Evolutionary conservation across 176 grass and related monocot genomes (phyloP).

Genomic region (Avena insularis): DNA sequence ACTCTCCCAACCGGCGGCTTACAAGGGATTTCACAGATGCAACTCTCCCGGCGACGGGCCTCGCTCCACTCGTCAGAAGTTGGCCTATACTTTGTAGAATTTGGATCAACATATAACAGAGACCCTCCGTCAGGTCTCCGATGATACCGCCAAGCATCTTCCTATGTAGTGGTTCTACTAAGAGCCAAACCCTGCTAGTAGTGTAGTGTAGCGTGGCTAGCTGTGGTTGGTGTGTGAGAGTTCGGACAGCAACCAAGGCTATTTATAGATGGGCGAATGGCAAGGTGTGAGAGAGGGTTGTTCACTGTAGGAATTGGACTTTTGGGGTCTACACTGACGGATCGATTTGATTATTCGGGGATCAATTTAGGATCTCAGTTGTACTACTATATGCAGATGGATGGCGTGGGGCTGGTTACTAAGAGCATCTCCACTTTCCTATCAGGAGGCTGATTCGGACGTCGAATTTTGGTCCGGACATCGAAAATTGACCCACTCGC

Average conservation of each 20-base stretch:
- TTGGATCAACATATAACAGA: too few species aligned
- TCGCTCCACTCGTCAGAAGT: too few species aligned
- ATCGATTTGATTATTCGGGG: neutral
- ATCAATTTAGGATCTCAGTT: neutral
- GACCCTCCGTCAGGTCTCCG: neutral
- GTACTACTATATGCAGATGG: neutral
- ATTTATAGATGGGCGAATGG: neutral
- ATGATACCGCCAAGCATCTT: slow-evolving; percentile 15
- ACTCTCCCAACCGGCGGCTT: too few species aligned
- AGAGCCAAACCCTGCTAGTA: too few species aligned
- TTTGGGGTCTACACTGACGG: neutral
- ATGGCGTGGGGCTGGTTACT: neutral
- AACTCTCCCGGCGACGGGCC: too few species aligned
- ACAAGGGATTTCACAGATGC: too few species aligned
- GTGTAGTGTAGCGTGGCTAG: neutral
- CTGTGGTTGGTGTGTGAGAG: neutral
- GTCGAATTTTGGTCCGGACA: too few species aligned
- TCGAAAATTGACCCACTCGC: too few species aligned
- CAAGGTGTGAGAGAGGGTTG: neutral
- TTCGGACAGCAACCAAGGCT: neutral
- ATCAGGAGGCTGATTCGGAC: too few species aligned
- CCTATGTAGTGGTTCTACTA: too few species aligned
- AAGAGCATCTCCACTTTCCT: neutral
- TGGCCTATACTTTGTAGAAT: too few species aligned
- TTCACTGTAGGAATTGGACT: neutral